Evolutionary conservation across 1,139 yeast genomes (phyloP).

Genomic region (Tardiomyces digboiensis): DNA sequence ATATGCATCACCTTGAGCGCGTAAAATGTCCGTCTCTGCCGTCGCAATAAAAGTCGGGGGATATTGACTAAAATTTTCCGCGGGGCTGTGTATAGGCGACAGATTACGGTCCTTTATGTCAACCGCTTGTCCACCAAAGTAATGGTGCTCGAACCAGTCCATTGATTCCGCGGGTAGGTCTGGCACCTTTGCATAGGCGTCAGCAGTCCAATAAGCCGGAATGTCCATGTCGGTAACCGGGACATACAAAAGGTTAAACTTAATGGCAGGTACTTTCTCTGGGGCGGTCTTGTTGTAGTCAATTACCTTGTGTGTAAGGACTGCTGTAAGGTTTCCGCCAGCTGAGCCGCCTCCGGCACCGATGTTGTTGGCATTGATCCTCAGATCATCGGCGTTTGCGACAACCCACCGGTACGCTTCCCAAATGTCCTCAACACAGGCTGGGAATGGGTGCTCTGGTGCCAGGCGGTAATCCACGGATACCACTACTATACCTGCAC

Average conservation of each 20-base stretch:
- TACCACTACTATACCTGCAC: constrained; percentile 19
- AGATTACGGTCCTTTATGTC: background rate
- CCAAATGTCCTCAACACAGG: constrained; percentile 38
- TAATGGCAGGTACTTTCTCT: background rate
- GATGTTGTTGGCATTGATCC: background rate
- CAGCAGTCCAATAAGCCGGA: background rate
- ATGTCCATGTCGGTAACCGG: background rate
- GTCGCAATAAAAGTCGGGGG: constrained; percentile 21
- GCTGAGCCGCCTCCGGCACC: background rate
- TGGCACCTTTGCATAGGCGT: background rate
- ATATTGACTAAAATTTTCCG: background rate
- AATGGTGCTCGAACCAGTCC: background rate
- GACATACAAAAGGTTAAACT: background rate
- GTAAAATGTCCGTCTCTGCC: constrained; percentile 25
- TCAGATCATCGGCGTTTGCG: background rate
- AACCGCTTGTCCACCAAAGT: background rate
- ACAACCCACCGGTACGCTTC: constrained; percentile 21
- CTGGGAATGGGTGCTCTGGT: constrained; percentile 44
- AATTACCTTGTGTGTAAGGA: background rate
- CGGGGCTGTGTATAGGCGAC: background rate
- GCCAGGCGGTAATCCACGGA: constrained; percentile 33
- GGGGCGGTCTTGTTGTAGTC: background rate
- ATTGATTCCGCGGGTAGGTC: background rate
- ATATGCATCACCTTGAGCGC: constrained; percentile 26
- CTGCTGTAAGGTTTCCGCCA: constrained; percentile 1